Base-by-base conservation (phyloP, 495 filamentous ascomycete species). In the Aspergillus steynii region DNA sequence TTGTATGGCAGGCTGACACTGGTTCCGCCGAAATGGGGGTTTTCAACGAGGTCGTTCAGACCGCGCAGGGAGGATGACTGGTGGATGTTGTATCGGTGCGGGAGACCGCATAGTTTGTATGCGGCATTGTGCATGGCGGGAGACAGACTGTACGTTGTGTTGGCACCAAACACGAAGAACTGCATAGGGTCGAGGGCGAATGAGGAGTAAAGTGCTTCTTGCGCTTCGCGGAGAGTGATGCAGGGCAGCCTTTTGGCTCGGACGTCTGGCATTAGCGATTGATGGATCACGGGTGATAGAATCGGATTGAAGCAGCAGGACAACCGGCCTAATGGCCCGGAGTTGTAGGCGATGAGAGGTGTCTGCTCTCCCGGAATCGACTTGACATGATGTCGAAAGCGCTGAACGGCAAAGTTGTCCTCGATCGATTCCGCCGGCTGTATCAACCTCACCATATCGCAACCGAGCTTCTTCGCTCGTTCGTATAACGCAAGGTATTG, bases 1-100 rank as follows among this genome's bases (percentile, higher is more conserved):
- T 92, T 92, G 76, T 88, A 92, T 3, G 90, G 89, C 12, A 89
- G 80, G 10, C 86, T 84, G 57, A 94, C 82, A 64, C 84, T 86
- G n/a, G 86, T 86, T 12, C 90, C 90, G 8, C 90, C 90, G 68
- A 92, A 93, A 42, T 85, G 72, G 15, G 84, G 82, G 60, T 87
- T 82, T 47, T 84, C 78, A 15, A 86, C 82, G 12, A 92, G 78
- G 29, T 82, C 77, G 65, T 87, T 83, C 6, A 93, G 67, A n/a
- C 84, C 82, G 37, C 89, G 85, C 2, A 92, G 71, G 0, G 86
- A 83, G 4, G 82, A 73, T 20, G 87, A 91, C 56, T 86, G 82
- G 68, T 91, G 88, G 34, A 59, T 84, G 76, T 81, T 87, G 68
- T 88, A 93, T 20, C 80, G 77, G 66, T 94, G 89, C 2, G 86